Evolutionary conservation across 805 yeast genomes (phyloP).

Genomic region (Starmerella scarabaei): DNA sequence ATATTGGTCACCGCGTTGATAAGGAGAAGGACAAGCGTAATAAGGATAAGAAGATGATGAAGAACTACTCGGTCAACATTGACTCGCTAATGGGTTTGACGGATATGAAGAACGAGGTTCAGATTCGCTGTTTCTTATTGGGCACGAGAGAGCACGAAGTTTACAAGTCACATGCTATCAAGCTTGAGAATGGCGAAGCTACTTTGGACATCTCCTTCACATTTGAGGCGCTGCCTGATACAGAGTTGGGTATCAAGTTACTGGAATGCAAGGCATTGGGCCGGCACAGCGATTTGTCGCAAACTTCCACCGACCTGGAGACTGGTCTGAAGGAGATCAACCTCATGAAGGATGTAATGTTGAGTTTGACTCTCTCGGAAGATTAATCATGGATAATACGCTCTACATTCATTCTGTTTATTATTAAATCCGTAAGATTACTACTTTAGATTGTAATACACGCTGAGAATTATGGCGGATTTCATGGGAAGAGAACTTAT

Average conservation of each 20-base stretch:
- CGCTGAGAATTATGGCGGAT: background rate
- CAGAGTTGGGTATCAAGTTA: conserved; percentile 46
- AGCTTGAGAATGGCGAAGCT: conserved; percentile 36
- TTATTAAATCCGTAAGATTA: background rate
- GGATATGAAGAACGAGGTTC: conserved; percentile 27
- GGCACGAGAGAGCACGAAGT: conserved; percentile 40
- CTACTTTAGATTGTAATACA: background rate
- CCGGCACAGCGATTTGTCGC: conserved; percentile 51
- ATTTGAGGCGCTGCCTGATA: conserved; percentile 54
- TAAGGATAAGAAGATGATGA: conserved; percentile 11
- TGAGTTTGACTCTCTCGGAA: conserved; percentile 7
- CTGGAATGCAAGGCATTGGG: conserved; percentile 62
- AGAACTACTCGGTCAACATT: conserved; percentile 14
- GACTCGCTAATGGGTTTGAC: conserved; percentile 18
- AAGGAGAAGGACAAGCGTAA: conserved; percentile 9
- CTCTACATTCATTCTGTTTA: background rate
- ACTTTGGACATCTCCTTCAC: conserved; percentile 33
- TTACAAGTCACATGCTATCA: conserved; percentile 49
- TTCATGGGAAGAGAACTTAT: too few species aligned
- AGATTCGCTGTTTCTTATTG: conserved; percentile 36
- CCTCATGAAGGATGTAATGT: conserved; percentile 6
- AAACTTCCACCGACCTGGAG: conserved; percentile 34
- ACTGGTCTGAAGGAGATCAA: conserved; percentile 29
- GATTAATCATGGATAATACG: background rate
- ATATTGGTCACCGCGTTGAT: conserved; percentile 21